Evolutionary conservation across 2,329 filamentous ascomycete genomes (phyloP), one percentile per base, ranked within the genome.

Genomic region (Colletotrichum incanum): DNA sequence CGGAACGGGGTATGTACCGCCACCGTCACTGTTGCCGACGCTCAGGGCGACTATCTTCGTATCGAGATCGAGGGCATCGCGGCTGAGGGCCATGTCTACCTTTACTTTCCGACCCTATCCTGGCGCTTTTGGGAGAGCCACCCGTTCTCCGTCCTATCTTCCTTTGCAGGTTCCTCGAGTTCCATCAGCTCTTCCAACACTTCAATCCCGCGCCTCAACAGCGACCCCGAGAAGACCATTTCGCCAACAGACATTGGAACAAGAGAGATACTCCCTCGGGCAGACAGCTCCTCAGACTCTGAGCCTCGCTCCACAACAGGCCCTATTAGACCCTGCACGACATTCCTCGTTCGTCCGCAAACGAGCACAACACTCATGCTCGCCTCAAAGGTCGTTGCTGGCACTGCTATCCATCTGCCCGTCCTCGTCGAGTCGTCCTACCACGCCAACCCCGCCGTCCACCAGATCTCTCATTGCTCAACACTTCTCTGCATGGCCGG

Each of bases 51-150:
- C 41, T 80, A 81, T 31, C 61, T 82, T n/a, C 76, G 79, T 6
- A 73, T 84, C 18, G 78, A 78, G 34, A 65, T 82, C 16, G 74
- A 78, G 3, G 73, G 75, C 0, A 70, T 75, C 1, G 74, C 74
- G 3, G 75, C 73, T 2, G 60, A 73, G 1, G 79, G 80, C 3
- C 78, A 80, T 37, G 80, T 77, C 0, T 84, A 83, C 67, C 76
- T 83, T 1, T 77, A 76, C 74, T 82, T 82, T 62, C 80, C 80
- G n/a, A 78, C 78, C 0, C 65, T 83, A 16, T 74, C 76, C 45
- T 82, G 82, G 80, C 73, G 76, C 1, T 75, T 83, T 63, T 83
- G 81, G 81, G 80, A 82, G 58, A 81, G 74, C 26, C 81, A 83
- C 55, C 81, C 82, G 5, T 81, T 83, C 63, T 82, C 80, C 0